Evolutionary conservation across 208 protist species (phyloP).

Genomic region (Wallacemonas sp.): DNA sequence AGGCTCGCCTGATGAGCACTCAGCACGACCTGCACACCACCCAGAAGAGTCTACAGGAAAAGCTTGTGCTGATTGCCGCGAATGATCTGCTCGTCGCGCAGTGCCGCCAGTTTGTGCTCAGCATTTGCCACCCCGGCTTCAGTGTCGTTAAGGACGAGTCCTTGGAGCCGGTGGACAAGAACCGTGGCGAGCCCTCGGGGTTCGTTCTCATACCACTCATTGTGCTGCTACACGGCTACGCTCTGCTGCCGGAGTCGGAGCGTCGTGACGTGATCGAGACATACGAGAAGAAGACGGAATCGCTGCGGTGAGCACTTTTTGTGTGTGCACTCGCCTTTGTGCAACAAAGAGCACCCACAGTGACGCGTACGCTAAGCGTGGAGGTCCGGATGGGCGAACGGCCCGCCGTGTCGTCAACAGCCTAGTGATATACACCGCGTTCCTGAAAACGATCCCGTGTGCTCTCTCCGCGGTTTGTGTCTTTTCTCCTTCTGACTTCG

Average conservation of each 20-base stretch:
- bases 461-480: too few species aligned
- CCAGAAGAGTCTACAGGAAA: slow-evolving; percentile 21
- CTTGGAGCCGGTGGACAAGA: slow-evolving; percentile 71
- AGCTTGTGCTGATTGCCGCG: slow-evolving; percentile 17
- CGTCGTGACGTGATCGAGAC: slow-evolving; percentile 60
- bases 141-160: slow-evolving; percentile 77
- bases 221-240: slow-evolving; percentile 79
- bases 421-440: too few species aligned
- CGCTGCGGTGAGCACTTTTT: not conserved
- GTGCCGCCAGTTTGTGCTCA: slow-evolving; percentile 71
- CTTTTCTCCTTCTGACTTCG: too few species aligned
- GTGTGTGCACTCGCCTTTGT: not conserved
- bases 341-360: not conserved
- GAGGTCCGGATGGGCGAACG: too few species aligned
- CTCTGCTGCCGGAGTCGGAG: slow-evolving; percentile 61
- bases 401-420: too few species aligned
- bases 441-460: too few species aligned
- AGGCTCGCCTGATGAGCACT: slow-evolving; percentile 12
- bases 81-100: slow-evolving; percentile 55
- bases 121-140: slow-evolving; percentile 81
- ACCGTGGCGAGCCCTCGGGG: slow-evolving; percentile 62
- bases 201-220: slow-evolving; percentile 81
- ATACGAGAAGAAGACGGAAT: slow-evolving; percentile 42
- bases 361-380: not conserved
- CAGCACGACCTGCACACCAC: slow-evolving; percentile 7